Conservation (phyloP, 1,139 yeast species). For the Protomyces gravidus region DNA sequence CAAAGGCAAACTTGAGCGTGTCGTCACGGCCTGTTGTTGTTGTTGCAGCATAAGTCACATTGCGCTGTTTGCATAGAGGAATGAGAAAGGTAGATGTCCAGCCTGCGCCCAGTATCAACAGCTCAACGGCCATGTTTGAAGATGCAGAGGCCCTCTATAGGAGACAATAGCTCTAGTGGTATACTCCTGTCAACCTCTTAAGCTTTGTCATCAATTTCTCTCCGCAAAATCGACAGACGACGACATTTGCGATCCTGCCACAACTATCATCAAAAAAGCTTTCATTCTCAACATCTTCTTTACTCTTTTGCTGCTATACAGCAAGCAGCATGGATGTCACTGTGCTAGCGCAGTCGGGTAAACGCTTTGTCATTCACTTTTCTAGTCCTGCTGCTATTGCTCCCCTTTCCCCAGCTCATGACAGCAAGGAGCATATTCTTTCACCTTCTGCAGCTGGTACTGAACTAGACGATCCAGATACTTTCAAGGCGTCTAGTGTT, state of each 20-base stretch:
- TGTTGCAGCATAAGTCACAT: slow-evolving; percentile 10
- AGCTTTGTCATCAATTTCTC: too few species aligned
- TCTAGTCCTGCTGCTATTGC: background rate
- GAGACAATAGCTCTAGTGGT: too few species aligned
- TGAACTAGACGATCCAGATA: background rate
- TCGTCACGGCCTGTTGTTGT: slow-evolving; percentile 18
- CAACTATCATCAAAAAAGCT: too few species aligned
- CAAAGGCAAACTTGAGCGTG: slow-evolving; percentile 10
- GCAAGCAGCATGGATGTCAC: background rate
- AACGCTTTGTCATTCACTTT: background rate
- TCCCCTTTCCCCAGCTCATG: too few species aligned
- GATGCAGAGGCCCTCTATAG: too few species aligned
- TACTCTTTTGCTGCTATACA: background rate
- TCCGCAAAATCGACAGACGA: too few species aligned
- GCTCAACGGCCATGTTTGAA: slow-evolving; percentile 12
- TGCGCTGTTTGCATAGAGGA: slow-evolving; percentile 2
- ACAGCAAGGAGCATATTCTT: background rate
- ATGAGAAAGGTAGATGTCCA: slow-evolving; percentile 27
- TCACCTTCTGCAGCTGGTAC: background rate
- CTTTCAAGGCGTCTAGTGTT: background rate
- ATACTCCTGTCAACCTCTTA: too few species aligned
- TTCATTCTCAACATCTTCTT: too few species aligned
- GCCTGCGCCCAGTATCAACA: slow-evolving; percentile 20
- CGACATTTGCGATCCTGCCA: too few species aligned
- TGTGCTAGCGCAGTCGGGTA: background rate